Evolutionary conservation across 108 stramenopile species (phyloP), one percentile per base, ranked within the genome.

Genomic region (Fistulifera pelliculosa): DNA sequence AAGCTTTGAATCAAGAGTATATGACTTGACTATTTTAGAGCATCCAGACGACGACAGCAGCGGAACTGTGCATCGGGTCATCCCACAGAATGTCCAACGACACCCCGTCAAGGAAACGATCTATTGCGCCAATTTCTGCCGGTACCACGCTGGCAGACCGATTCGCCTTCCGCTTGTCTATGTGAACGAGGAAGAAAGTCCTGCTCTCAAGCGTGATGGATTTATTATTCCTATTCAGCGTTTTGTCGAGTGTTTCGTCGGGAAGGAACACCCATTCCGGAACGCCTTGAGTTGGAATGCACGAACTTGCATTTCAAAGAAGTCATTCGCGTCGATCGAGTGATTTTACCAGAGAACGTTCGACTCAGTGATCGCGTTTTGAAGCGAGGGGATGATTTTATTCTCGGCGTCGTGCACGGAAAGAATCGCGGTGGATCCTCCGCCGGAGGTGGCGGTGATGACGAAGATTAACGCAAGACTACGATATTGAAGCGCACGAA

Each of bases 191-290:
- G 90, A 91, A 65, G 83, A 85, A 57, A 71, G 68, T 48, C 81
- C 77, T 21, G 86, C 85, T 5, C 66, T 92, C 75, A 92, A 87
- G 60, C 65, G 80, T 10, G 84, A 83, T 21, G 85, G 85, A 17
- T 93, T 80, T 43, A 70, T 93, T 21, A 73, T 77, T 40, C 75
- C 83, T 39, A 73, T 81, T 22, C 76, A 73, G 56, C 65, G 73
- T n/a, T 54, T 55, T 16, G 58, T 87, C 8, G 80, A 83, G 17
- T 80, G 81, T 54, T 43, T 86, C 22, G 73, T 93, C 13, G 84
- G 84, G 35, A 80, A 78, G 86, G 77, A 2, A 70, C 66, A 22
- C 52, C 66, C n/a, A 86, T 93, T 54, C 90, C 90, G 14, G 84
- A 88, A 39, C 17, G 27, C n/a, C 58, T 93, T 26, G 73, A 75